Evolutionary conservation across 805 yeast genomes (phyloP).

Genomic region (Kodamaea hsintzibuensis): DNA sequence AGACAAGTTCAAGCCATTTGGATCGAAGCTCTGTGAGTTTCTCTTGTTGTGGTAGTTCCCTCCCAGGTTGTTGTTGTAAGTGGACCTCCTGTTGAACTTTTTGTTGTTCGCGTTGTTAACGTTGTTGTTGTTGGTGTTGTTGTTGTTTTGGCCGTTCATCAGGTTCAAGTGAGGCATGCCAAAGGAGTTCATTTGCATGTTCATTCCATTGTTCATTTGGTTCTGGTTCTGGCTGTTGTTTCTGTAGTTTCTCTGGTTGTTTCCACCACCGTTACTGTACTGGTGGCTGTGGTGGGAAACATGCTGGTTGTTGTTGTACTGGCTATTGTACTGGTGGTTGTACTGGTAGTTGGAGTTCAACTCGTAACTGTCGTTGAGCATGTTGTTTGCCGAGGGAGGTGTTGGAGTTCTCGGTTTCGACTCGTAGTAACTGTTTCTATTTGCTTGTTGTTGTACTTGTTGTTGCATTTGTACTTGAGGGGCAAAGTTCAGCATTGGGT

Average conservation of each 20-base stretch:
- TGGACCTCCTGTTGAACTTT: constrained; percentile 32
- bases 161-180: constrained; percentile 2
- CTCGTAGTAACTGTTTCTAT: constrained; percentile 11
- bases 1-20: constrained; percentile 13
- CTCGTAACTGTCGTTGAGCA: constrained; percentile 10
- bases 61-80: constrained; percentile 21
- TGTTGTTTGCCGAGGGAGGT: constrained; percentile 20
- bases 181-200: constrained; percentile 9
- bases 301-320: constrained; percentile 2
- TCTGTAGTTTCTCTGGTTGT: constrained; percentile 7
- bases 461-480: constrained; percentile 4
- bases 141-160: constrained; percentile 13
- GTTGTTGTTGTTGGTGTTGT: constrained; percentile 13
- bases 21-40: constrained; percentile 16
- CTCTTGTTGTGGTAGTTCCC: constrained; percentile 11
- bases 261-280: constrained; percentile 9
- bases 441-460: constrained; percentile 6
- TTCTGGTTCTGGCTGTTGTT: constrained; percentile 7
- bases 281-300: constrained; percentile 10
- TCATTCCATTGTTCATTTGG: constrained; percentile 10
- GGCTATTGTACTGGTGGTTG: constrained; percentile 9
- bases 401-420: constrained; percentile 25
- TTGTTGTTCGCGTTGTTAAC: constrained; percentile 15
- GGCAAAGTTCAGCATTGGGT: constrained; percentile 1
- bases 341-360: constrained; percentile 12